Evolutionary conservation across 129 eudicot species (phyloP), one percentile per base, ranked within the genome.

Genomic region (Heracleum sosnowskyi): DNA sequence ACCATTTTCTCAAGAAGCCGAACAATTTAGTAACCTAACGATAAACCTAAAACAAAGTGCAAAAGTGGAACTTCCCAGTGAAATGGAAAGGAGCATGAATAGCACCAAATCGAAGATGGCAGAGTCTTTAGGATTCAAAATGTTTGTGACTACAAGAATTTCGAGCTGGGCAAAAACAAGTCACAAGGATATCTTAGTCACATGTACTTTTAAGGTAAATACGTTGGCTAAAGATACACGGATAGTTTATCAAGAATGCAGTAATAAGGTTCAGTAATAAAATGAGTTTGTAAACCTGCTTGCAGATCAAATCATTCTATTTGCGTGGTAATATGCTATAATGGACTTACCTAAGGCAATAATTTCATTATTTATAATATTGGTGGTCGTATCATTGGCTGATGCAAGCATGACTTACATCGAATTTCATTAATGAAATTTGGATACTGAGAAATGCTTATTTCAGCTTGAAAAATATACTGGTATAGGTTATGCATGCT

Each of bases 141-240:
- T 83, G n/a, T 39, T 46, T 29, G 78, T 60, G 18, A 72, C 70
- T 0, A n/a, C 74, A 31, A 55, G 71, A 60, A 42, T 83, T 40
- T 76, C 68, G 36, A 79, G 75, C 16, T 79, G 83, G 83, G 63
- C 20, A 7, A 83, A 36, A 29, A 69, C 66, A 31, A 15, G 17
- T 29, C 26, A 41, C 11, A 83, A 51, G 39, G 73, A 75, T 1
- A 4, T 83, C 70, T 20, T 47, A 5, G 78, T 79, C 2, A 39
- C 69, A 16, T 83, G 86, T 55, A 80, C 80, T 79, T 76, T 83
- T 45, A 76, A 69, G 81, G 86, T 83, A 18, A 69, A 66, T 28
- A 62, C 72, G 5, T 29, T 83, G 69, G 74, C 37, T 0, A 46
- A 49, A 24, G 46, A 31, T 28, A 9, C 86, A 11, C 44, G 39